Percentiles rank a stretch among this genome's conserved stretches.
Conservation (phyloP, 768 basidiomycete species). For the Lyophyllum atratum region DNA sequence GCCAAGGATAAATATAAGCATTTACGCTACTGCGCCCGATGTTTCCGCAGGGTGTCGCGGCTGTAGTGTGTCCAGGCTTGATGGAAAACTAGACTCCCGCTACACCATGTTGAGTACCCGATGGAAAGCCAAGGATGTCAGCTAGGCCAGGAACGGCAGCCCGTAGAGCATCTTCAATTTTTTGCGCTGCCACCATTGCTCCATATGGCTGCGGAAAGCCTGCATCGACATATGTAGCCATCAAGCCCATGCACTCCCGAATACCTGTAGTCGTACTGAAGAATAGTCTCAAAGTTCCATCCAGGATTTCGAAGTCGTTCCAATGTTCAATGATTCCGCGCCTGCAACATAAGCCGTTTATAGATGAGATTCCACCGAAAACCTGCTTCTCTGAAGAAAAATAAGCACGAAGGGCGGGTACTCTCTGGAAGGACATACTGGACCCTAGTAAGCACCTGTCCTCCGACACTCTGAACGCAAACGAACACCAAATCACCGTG, state of each 20-base stretch:
- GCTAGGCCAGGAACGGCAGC: slow-evolving; percentile 7
- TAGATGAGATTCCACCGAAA: too few species aligned
- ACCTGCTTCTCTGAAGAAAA: too few species aligned
- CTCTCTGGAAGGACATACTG: too few species aligned
- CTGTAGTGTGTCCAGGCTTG: slow-evolving; percentile 11
- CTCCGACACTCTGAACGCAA: too few species aligned
- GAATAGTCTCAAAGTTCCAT: too few species aligned
- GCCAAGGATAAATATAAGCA: slow-evolving; percentile 16
- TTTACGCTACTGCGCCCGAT: slow-evolving; percentile 14
- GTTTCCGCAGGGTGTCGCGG: slow-evolving; percentile 6
- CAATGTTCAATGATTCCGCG: too few species aligned
- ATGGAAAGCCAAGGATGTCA: slow-evolving; percentile 10
- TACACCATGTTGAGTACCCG: slow-evolving; percentile 13
- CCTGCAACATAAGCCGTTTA: too few species aligned
- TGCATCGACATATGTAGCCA: slow-evolving; percentile 13
- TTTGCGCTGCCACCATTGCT: background rate
- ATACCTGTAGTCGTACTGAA: background rate
- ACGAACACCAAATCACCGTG: too few species aligned
- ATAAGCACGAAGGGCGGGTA: too few species aligned
- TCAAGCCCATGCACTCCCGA: slow-evolving; percentile 9
- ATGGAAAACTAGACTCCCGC: slow-evolving; percentile 16
- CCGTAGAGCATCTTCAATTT: background rate
- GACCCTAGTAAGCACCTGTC: too few species aligned
- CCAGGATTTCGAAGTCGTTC: too few species aligned
- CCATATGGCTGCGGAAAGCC: slow-evolving; percentile 19